Evolutionary conservation across 495 filamentous ascomycete genomes (phyloP).

Genomic region (Neurospora intermedia): DNA sequence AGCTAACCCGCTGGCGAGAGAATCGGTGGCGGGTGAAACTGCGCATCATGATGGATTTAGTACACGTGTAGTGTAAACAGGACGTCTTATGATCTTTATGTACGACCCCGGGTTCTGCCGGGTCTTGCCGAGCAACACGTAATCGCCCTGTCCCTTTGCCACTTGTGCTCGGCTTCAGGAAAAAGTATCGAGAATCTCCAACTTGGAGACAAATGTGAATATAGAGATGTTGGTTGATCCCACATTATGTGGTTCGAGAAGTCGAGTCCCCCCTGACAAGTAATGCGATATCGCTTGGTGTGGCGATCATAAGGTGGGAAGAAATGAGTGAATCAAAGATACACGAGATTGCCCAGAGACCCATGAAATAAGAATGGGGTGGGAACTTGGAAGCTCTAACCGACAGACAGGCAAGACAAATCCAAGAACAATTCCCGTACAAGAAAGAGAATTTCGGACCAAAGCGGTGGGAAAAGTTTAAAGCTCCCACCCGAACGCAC

Average conservation of each 20-base stretch:
- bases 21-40: slow-evolving; percentile 13
- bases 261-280: not conserved
- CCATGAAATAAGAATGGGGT: not conserved
- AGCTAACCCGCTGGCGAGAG: slow-evolving; percentile 7
- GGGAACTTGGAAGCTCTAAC: not conserved
- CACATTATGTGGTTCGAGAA: not conserved
- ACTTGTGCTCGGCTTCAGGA: not conserved
- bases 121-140: not conserved
- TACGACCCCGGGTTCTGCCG: not conserved
- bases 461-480: not conserved
- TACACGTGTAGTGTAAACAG: not conserved
- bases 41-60: slow-evolving; percentile 14
- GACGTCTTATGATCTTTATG: not conserved
- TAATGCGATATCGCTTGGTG: not conserved
- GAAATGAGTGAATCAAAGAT: not conserved
- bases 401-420: not conserved
- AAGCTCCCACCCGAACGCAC: not conserved
- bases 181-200: not conserved
- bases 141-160: not conserved
- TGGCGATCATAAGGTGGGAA: not conserved
- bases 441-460: not conserved
- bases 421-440: not conserved
- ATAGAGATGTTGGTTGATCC: not conserved
- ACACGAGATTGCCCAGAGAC: not conserved
- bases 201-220: not conserved